Base-by-base conservation (phyloP, 306 rosid genomes). In the Amphicarpaea edgeworthii region DNA sequence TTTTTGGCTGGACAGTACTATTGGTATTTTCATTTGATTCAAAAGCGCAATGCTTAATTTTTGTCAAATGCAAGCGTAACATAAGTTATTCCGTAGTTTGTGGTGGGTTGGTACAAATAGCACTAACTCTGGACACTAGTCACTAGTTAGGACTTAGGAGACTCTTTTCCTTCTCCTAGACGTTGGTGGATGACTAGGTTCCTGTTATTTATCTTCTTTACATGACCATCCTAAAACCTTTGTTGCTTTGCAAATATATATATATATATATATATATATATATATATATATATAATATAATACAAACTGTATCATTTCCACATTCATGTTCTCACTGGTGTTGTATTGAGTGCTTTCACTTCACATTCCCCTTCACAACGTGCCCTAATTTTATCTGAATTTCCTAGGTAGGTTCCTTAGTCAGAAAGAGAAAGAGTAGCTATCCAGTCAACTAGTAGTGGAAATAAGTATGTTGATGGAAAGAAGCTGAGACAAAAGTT, bases 371-470 rank as follows among this genome's bases (percentile, higher is more conserved):
- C 72, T 43, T 64, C 43, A 42, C 40, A 3, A 43, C 12, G 7
- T 43, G 6, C 4, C 6, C 8, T 45, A 10, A 8, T 8, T 26
- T n/a, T 15, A 46, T 67, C 15, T 45, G 40, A 19, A 43, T 21
- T 14, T 23, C 23, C 12, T 43, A 12, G 9, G 12, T n/a, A 68
- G 24, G 19, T 46, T 68, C 54, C 73, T 68, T 68, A 46, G 26
- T n/a, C 43, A 68, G 58, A 68, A 68, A 68, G 59, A 68, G 58
- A 68, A 68, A 68, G 59, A 45, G 73, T 8, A 46, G 38, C 26
- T 24, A 16, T 23, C n/a, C 3, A 68, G 42, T 45, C 73, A 68
- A 68, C 20, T n/a, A 28, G 15, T 12, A 46, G 58, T 68, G 58
- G 73, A 68, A 68, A 63, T 5, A 26, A 68, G 58, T 46, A 28